Conservation (phyloP, 73 alveolate species). For the Strombidium stylifer region DNA sequence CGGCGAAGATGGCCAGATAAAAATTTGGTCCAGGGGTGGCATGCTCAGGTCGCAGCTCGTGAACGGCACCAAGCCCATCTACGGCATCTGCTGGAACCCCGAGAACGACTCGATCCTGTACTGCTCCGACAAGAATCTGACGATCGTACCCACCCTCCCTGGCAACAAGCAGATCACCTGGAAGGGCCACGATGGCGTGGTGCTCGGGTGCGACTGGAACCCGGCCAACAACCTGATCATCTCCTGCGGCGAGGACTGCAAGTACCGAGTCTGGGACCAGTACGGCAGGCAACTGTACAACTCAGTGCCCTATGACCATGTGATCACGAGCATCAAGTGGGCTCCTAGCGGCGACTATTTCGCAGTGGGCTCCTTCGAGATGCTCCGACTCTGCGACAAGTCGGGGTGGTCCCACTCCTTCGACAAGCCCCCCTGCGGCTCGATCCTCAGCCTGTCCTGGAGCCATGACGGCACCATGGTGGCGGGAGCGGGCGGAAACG, state of each 20-base stretch:
- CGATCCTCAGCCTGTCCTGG: conserved; percentile 88
- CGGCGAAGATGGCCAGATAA: conserved; percentile 97
- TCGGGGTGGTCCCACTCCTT: conserved; percentile 99
- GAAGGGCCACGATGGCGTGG: conserved; percentile 97
- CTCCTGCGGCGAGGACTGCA: conserved; percentile 98
- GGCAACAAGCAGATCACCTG: conserved; percentile 90
- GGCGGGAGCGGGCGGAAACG: conserved; percentile 99
- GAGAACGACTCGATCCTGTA: conserved; percentile 86
- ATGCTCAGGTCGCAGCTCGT: conserved; percentile 83
- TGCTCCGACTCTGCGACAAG: conserved; percentile 97
- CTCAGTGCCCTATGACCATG: conserved; percentile 96
- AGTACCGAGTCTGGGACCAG: conserved; percentile 96
- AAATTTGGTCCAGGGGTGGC: conserved; percentile 95
- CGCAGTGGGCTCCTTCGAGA: conserved; percentile 94
- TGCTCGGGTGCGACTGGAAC: conserved; percentile 95
- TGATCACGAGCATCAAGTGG: conserved; percentile 96
- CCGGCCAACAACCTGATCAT: conserved; percentile 89
- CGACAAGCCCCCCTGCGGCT: conserved; percentile 85
- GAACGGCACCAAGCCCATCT: conserved; percentile 82
- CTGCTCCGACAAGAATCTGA: conserved; percentile 82
- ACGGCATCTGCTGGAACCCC: conserved; percentile 91
- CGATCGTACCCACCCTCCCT: conserved; percentile 86
- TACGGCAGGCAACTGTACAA: conserved; percentile 96
- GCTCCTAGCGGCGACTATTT: conserved; percentile 95
- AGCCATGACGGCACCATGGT: conserved; percentile 91